Evolutionary conservation across 345 rosid species (phyloP).

Genomic region (Dovyalis caffra): DNA sequence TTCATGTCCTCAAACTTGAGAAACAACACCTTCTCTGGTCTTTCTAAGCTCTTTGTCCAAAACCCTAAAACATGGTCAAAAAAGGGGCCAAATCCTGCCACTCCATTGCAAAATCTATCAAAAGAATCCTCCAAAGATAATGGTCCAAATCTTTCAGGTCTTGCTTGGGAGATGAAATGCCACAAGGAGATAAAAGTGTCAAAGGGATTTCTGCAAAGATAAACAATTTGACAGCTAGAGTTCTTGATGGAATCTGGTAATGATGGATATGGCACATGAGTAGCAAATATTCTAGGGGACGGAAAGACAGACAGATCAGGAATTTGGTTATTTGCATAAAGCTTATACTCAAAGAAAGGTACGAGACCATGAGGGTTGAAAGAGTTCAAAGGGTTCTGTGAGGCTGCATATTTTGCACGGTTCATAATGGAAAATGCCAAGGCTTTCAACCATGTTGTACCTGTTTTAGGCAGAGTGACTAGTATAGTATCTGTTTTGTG

Average conservation of each 20-base stretch:
- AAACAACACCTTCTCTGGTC: too few relatives aligned
- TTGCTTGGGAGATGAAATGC: conserved; percentile 19
- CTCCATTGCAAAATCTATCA: conserved; percentile 32
- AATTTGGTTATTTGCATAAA: conserved; percentile 11
- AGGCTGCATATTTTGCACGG: conserved; percentile 11
- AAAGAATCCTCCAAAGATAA: conserved; percentile 34
- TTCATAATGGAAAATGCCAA: conserved; percentile 28
- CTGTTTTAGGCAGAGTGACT: conserved; percentile 39
- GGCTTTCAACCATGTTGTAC: conserved; percentile 52
- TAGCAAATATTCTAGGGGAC: conserved; percentile 21
- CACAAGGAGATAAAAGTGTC: conserved; percentile 29
- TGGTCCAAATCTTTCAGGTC: conserved; percentile 3
- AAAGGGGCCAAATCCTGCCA: conserved; percentile 35
- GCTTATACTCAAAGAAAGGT: conserved; percentile 36
- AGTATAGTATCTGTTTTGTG: conserved; percentile 29
- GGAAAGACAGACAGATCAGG: conserved; percentile 11
- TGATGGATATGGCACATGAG: conserved; percentile 18
- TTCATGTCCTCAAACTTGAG: conserved; percentile 40
- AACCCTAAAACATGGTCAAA: conserved; percentile 38
- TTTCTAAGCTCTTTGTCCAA: conserved; percentile 33
- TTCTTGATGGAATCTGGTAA: conserved; percentile 14
- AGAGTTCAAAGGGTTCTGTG: conserved; percentile 23
- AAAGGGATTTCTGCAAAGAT: conserved; percentile 26
- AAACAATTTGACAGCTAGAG: conserved; percentile 12
- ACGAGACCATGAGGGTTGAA: conserved; percentile 45